These are phyloP conservation scores for Strobilomyces dryophilus DNA, from an alignment of 768 basidiomycete species.

Conservation along the genomic window DNA sequence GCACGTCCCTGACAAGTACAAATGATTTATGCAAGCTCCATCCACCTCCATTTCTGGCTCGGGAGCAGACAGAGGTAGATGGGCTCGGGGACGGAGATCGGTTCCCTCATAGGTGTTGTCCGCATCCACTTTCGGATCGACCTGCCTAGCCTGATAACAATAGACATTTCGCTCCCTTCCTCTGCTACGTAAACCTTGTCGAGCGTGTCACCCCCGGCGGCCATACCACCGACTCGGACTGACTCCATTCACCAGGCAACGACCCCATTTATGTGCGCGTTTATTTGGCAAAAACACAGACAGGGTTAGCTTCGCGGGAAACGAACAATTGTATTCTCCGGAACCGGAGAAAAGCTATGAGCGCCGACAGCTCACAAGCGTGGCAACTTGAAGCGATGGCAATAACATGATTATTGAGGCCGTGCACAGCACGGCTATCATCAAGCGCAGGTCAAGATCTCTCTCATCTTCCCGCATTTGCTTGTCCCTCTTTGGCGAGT, in stretches of 20 bases:
- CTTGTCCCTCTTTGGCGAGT: constrained; percentile 17
- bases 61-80: constrained; percentile 8
- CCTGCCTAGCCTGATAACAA: constrained; percentile 3
- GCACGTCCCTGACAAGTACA: constrained; percentile 13
- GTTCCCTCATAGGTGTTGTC: background rate
- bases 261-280: background rate
- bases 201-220: background rate
- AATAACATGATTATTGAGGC: constrained; percentile 22
- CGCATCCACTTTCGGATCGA: constrained; percentile 4
- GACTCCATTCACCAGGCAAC: too few relatives aligned
- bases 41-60: constrained; percentile 4
- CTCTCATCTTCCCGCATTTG: constrained; percentile 14
- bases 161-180: constrained; percentile 2
- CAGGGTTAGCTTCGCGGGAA: constrained; percentile 27
- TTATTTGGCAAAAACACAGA: background rate
- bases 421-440: constrained; percentile 32
- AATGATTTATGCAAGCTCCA: background rate
- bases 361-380: constrained; percentile 28
- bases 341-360: constrained; percentile 25
- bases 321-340: constrained; percentile 6
- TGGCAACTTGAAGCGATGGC: constrained; percentile 27
- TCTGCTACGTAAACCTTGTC: background rate
- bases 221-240: too few relatives aligned
- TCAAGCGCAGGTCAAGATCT: constrained; percentile 28
- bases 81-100: constrained; percentile 2